A percentile compares a stretch with the other conserved stretches of the same genome.
Conservation (phyloP, 192 early-diverging fungal genomes). For the Dissophora globulifera region DNA sequence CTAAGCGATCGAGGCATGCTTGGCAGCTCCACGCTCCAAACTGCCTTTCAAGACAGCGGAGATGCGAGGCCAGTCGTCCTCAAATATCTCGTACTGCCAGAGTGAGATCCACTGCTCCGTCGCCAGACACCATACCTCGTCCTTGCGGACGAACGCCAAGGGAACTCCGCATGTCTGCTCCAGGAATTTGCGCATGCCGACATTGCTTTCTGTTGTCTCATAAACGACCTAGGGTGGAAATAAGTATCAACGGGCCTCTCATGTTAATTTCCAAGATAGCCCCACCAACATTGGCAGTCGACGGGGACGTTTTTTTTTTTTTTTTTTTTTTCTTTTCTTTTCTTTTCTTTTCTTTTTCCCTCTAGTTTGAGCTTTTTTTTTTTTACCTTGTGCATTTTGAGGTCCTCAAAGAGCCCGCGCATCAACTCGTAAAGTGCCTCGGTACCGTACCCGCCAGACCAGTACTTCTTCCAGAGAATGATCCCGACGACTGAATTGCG, state of each 20-base stretch:
- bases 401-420: conserved; percentile 46
- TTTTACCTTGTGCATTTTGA: conserved; percentile 51
- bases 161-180: conserved; percentile 27
- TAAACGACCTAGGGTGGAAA: conserved; percentile 39
- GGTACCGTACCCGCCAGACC: conserved; percentile 43
- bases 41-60: conserved; percentile 15
- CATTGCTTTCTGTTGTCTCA: conserved; percentile 44
- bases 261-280: no score
- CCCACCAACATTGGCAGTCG: no score
- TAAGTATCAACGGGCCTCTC: no score
- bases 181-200: conserved; percentile 40
- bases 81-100: conserved; percentile 45
- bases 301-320: no score
- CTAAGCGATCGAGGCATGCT: conserved; percentile 11
- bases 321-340: no score
- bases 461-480: conserved; percentile 47
- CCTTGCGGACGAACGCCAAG: conserved; percentile 25
- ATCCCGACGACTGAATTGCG: conserved; percentile 39
- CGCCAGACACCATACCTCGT: conserved; percentile 26
- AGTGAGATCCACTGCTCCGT: conserved; percentile 33
- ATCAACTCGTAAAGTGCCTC: conserved; percentile 48
- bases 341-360: no score
- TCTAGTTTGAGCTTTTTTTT: no score
- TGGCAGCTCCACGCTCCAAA: conserved; percentile 28
- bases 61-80: conserved; percentile 50